Evolutionary conservation across 129 eudicot species (phyloP).

Genomic region (Saussurea involucrata): DNA sequence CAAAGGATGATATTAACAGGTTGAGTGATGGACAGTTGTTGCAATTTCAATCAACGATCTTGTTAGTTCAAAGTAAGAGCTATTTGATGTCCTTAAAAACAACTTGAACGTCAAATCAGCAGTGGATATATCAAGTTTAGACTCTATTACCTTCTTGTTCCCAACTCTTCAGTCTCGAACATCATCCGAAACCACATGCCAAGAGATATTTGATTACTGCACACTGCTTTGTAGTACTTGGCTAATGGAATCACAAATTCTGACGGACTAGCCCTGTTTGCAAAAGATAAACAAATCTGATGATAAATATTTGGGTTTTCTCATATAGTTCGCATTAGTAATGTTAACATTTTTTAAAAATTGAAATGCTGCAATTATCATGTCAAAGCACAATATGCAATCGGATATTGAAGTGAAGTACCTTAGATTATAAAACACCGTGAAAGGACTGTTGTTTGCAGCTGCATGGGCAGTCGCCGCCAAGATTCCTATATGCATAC

Average conservation of each 20-base stretch:
- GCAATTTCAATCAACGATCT: too few relatives aligned
- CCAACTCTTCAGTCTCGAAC: constrained; percentile 98
- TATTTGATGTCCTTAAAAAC: not conserved
- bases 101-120: not conserved
- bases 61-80: not conserved
- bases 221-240: constrained; percentile 81
- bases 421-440: constrained; percentile 94
- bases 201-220: constrained; percentile 76
- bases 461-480: constrained; percentile 99
- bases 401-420: constrained; percentile 10
- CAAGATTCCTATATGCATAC: constrained; percentile 95
- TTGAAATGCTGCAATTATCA: not conserved
- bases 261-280: constrained; percentile 90
- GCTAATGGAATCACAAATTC: constrained; percentile 95
- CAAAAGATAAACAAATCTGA: not conserved
- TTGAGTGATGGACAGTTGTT: too few relatives aligned
- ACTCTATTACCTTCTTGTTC: constrained; percentile 72
- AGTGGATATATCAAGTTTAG: not conserved
- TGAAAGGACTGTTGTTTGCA: constrained; percentile 88
- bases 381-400: not conserved
- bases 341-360: not conserved
- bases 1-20: too few relatives aligned
- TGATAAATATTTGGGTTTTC: not conserved
- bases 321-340: not conserved
- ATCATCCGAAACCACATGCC: constrained; percentile 99